phyloP scores from a whole-genome alignment of 202 grass and related monocot genomes.

The Dendrocalamus latiflorus region DNA sequence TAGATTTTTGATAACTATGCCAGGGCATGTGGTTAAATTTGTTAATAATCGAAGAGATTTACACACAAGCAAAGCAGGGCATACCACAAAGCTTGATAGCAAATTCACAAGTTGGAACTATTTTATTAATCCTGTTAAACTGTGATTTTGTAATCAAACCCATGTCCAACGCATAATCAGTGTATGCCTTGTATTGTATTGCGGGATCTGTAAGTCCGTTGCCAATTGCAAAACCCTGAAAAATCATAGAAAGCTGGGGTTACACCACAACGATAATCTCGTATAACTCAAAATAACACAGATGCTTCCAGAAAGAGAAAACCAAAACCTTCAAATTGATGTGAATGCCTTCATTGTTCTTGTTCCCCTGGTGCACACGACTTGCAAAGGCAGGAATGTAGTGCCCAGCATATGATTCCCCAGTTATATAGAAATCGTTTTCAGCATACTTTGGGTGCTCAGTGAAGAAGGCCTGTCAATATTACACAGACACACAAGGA shows the following conservation, averaged over 20 bases:
- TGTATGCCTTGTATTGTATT: conserved; percentile 75
- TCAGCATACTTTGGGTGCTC: no score
- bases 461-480: no score
- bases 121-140: conserved; percentile 65
- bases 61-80: conserved; percentile 1
- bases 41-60: not conserved
- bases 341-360: no score
- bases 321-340: no score
- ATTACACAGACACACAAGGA: no score
- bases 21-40: not conserved
- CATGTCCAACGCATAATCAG: conserved; percentile 79
- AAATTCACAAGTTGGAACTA: conserved; percentile 64
- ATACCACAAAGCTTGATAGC: conserved; percentile 91
- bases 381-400: no score
- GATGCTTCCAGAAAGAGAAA: conserved; percentile 10
- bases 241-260: not conserved
- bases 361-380: no score
- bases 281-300: not conserved
- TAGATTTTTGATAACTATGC: not conserved
- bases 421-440: not conserved
- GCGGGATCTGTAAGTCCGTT: conserved; percentile 86
- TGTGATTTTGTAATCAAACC: conserved; percentile 63
- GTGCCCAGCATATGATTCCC: no score
- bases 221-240: conserved; percentile 90
- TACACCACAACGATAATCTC: not conserved